Base-by-base conservation (phyloP, 2,329 filamentous ascomycete species). In the Colletotrichum simmondsii region DNA sequence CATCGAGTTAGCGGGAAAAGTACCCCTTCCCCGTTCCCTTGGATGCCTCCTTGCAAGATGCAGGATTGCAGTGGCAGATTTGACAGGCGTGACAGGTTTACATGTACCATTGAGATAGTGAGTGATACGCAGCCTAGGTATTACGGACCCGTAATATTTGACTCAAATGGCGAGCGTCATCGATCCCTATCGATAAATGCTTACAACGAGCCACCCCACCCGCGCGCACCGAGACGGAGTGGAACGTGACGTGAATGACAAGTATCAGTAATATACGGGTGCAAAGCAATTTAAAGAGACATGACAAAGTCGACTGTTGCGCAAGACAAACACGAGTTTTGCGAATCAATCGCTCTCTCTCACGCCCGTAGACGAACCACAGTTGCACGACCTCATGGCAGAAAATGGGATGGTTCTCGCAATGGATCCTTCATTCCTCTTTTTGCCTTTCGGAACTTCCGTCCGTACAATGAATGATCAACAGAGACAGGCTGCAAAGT, bases 311-410 rank as follows among this genome's bases (percentile, higher is more conserved):
- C 14, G 37, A 37, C 35, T 37, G 37, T 35, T 22, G 5, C 42
- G 5, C 7, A 22, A 11, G 49, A 10, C 4, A 16, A 7, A 42
- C 32, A 3, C 12, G 8, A 28, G 30, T 10, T 19, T 5, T 28
- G 16, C 28, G 30, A 24, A 53, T 63, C n/a, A 24, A 35, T 35
- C n/a, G 19, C 60, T 16, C 28, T 32, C 32, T 35, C 19, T n/a
- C 14, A 42, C 16, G n/a, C n/a, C 52, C 49, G 49, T 57, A 69
- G 58, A 35, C 59, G 26, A 56, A 52, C 52, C 42, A 24, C 56
- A 19, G 12, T 12, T 57, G 53, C 37, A 65, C 16, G n/a, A n/a
- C 65, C 65, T 69, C 65, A 53, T 69, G 65, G 69, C 58, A 64
- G 12, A n/a, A 68, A 42, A 64, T 72, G 59, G 58, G 59, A 63